A percentile compares a stretch with the other conserved stretches of the same genome.
These are phyloP conservation scores for Elongisporangium undulatum DNA, from an alignment of 352 stramenopile species.

Conservation along the genomic window DNA sequence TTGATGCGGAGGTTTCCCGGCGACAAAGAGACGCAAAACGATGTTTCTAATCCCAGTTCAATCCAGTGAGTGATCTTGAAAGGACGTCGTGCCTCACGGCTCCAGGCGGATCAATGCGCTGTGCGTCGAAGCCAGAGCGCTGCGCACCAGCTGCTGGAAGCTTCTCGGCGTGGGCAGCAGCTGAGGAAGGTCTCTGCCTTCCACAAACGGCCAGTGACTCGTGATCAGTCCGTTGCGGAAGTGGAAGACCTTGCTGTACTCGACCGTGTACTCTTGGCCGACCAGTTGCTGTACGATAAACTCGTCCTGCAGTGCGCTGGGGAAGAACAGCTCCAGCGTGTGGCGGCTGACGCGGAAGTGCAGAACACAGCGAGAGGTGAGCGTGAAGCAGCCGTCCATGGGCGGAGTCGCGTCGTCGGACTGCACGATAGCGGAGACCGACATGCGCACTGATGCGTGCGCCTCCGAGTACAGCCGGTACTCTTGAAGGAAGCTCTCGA, in stretches of 20 bases:
- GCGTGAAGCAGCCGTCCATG: slow-evolving; percentile 12
- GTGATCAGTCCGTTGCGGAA: slow-evolving; percentile 22
- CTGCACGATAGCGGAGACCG: slow-evolving; percentile 15
- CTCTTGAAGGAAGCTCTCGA: slow-evolving; percentile 43
- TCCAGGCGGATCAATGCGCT: not conserved
- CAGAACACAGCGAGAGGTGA: slow-evolving; percentile 29
- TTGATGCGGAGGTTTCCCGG: not conserved
- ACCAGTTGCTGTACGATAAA: slow-evolving; percentile 43
- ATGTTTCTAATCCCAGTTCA: not conserved
- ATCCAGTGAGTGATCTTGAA: not conserved
- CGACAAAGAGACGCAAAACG: not conserved
- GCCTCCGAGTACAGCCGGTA: slow-evolving; percentile 29
- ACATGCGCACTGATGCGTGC: slow-evolving; percentile 25
- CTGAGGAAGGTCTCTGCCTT: not conserved
- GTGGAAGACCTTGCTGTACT: slow-evolving; percentile 73
- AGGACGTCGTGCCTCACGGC: not conserved
- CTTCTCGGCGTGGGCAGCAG: not conserved
- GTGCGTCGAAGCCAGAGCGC: not conserved
- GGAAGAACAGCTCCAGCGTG: slow-evolving; percentile 46
- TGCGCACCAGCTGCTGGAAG: not conserved
- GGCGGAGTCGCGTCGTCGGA: slow-evolving; percentile 13
- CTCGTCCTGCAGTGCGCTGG: slow-evolving; percentile 46
- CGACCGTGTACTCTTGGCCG: slow-evolving; percentile 48
- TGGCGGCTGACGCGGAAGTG: slow-evolving; percentile 36
- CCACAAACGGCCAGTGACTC: not conserved